Conservation (phyloP, 306 rosid species). For the Senna tora region DNA sequence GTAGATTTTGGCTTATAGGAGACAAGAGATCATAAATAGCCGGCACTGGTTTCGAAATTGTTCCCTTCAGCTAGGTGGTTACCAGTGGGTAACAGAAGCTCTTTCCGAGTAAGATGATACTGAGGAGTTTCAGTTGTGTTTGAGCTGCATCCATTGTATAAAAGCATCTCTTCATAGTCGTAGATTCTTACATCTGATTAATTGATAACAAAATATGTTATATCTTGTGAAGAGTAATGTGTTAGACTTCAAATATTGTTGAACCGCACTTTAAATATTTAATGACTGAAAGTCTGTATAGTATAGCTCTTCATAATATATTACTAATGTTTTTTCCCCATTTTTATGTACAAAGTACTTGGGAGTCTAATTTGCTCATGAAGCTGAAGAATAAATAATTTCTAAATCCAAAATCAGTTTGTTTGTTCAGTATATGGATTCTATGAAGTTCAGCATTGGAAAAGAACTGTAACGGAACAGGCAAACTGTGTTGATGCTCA, state of each 20-base stretch:
- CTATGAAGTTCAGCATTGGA: not conserved
- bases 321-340: slow-evolving; percentile 23
- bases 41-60: slow-evolving; percentile 32
- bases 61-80: slow-evolving; percentile 29
- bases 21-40: slow-evolving; percentile 15
- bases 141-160: slow-evolving; percentile 39
- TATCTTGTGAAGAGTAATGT: slow-evolving; percentile 37
- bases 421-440: not conserved
- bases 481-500: not conserved
- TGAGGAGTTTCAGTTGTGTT: slow-evolving; percentile 34
- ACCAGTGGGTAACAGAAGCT: slow-evolving; percentile 31
- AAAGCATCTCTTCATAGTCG: slow-evolving; percentile 34
- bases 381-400: slow-evolving; percentile 26
- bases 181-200: slow-evolving; percentile 37
- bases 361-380: slow-evolving; percentile 1
- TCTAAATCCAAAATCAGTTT: slow-evolving; percentile 23
- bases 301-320: slow-evolving; percentile 18
- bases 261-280: slow-evolving; percentile 11
- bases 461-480: not conserved
- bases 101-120: slow-evolving; percentile 35
- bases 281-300: slow-evolving; percentile 27
- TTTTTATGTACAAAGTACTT: not conserved
- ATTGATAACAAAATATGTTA: slow-evolving; percentile 32
- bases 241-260: slow-evolving; percentile 4
- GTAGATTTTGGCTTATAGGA: slow-evolving; percentile 24